phyloP scores from a whole-genome alignment of 805 yeast genomes.

The Pichia eremophila region DNA sequence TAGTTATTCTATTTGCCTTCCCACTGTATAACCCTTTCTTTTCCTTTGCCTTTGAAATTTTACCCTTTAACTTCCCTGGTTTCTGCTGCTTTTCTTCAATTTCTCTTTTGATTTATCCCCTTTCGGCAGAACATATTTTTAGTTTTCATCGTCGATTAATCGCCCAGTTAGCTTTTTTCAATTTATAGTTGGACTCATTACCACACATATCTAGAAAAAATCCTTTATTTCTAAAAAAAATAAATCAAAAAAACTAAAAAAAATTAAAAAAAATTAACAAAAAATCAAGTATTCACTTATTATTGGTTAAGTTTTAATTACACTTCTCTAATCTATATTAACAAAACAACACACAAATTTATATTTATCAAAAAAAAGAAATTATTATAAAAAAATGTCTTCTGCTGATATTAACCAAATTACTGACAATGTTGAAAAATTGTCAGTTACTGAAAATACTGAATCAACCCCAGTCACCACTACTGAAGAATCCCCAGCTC shows the following conservation, averaged over 20 bases:
- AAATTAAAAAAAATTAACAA: slow-evolving; percentile 5
- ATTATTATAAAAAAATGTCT: slow-evolving; percentile 20
- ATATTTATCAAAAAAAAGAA: slow-evolving; percentile 8
- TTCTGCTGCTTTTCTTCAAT: background rate
- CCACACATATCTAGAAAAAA: background rate
- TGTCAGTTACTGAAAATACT: slow-evolving; percentile 25
- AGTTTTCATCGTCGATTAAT: slow-evolving; percentile 8
- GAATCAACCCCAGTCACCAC: slow-evolving; percentile 25
- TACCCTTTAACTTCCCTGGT: background rate
- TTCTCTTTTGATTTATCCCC: background rate
- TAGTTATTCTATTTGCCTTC: no score
- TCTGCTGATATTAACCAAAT: slow-evolving; percentile 27
- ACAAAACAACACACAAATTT: slow-evolving; percentile 7
- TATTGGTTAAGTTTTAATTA: slow-evolving; percentile 4
- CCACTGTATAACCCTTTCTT: background rate
- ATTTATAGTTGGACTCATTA: background rate
- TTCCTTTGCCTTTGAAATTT: no score
- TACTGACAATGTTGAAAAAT: slow-evolving; percentile 27
- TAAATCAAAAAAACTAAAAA: slow-evolving; percentile 10
- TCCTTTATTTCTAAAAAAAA: background rate
- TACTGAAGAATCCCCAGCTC: slow-evolving; percentile 25
- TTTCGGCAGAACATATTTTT: slow-evolving; percentile 7
- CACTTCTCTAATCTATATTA: slow-evolving; percentile 3
- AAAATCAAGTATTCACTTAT: slow-evolving; percentile 2
- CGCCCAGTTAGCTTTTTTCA: slow-evolving; percentile 2